Base-by-base conservation (phyloP, 495 filamentous ascomycete species). In the Trichoderma erinaceum region DNA sequence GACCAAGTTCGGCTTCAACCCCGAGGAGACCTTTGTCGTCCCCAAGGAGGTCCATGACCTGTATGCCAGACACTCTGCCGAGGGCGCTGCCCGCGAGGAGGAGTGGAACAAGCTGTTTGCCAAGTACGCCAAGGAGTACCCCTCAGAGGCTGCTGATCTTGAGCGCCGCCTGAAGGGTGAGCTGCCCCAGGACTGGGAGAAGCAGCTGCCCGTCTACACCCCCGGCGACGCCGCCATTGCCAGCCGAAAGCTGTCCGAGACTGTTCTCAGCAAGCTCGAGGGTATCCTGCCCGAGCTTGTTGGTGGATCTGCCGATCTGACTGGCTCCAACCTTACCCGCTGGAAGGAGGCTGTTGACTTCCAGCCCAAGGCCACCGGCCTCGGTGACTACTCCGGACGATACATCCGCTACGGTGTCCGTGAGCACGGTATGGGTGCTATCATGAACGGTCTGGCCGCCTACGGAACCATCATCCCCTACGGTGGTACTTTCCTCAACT, bases 291-390 rank as follows among this genome's bases (percentile, higher is more conserved):
- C 95, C 71, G 96, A 98, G 80, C 88, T 99, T 67, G 80, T 98
- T 44, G 96, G 94, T 74, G 95, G 95, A 67, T 99, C 95, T 69
- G 95, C 95, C 68, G 95, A 99, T 85, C 80, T 99, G 85, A 99
- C 95, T 71, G 92, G 91, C 76, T 98, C 95, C 71, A 99, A 98
- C 86, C 90, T 98, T 82, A 99, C 95, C 71, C 88, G 93, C 75
- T 97, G 92, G 90, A 99, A 98, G 90, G 87, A 90, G 67, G 93
- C 95, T 52, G 85, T 92, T 70, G 95, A 99, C 85, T 99, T 98
- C 88, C 95, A 99, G 83, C 96, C 94, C 38, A 91, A 92, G 27
- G 83, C 87, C 73, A 87, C 88, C 66, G 86, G 87, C 67, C 89
- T 98, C 74, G 95, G 96, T 75, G 87, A 92, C 76, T 97, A 90